Evolutionary conservation across 768 basidiomycete genomes (phyloP), one percentile per base, ranked within the genome.

Genomic region (Holtermannia corniformis): DNA sequence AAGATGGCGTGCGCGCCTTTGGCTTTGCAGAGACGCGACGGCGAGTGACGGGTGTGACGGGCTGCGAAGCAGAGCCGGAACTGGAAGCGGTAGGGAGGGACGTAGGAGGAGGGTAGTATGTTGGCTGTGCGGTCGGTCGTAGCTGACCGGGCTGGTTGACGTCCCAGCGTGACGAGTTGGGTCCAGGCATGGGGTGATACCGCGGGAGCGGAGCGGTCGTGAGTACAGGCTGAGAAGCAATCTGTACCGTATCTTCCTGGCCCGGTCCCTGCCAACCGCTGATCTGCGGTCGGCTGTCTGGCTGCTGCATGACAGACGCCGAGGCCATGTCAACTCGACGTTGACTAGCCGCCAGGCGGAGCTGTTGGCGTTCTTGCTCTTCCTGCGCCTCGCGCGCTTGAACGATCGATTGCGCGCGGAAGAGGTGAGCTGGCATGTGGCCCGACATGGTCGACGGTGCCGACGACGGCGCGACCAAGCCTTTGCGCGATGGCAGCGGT

Each of bases 181-280:
- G 51, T 65, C 49, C 43, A 22, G 65, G 65, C 24, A 63, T 60
- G 7, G 65, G 65, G 49, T 67, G 65, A 14, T 64, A 50, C 28
- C 56, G 62, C n/a, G 63, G 55, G 20, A 64, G 56, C 20, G 61
- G 65, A 3, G 58, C 52, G 21, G 41, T 55, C 3, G 57, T 56
- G n/a, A 59, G 46, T 12, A 58, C 49, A 28, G 57, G 52, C 44
- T 54, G 26, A 12, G 52, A 47, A 25, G 50, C 57, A 20, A 54
- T 56, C 42, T 56, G 54, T 10, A 53, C 53, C 21, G 62, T 58
- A 13, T 37, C 32, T 7, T 7, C 10, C 32, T 7, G 16, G 16
- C 10, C 10, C 16, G 59, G 63, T 23, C 59, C 65, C 22, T 58
- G 59, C 65, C 65, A 67, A 20, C 65, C 63, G 50, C 57, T 60